Evolutionary conservation across 148 eudicot genomes (phyloP), one percentile per base, ranked within the genome.

Genomic region (Vaccinium corymbosum): DNA sequence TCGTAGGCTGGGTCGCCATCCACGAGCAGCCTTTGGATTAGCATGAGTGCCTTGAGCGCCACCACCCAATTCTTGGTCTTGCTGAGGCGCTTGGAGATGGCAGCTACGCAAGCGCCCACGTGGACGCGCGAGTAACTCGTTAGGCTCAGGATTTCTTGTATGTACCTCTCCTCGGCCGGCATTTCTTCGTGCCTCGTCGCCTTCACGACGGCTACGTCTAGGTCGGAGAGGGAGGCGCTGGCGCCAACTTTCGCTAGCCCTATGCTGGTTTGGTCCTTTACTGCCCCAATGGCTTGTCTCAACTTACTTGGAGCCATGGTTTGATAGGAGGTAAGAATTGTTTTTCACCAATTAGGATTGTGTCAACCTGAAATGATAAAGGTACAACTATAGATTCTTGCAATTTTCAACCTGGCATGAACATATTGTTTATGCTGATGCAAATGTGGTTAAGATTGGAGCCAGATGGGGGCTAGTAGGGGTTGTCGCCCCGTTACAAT

Each of bases 11-110:
- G 88, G 79, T 93, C 95, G 8, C 98, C 99, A 7, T 95, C 99
- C 1, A 72, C 17, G 27, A 97, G 87, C 13, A 97, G 87, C 49
- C 92, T 86, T 50, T 94, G 99, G 88, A 94, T 87, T 49, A 97
- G 83, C 91, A 95, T 93, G 12, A 95, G 86, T 12, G 92, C 76
- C 86, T 97, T 97, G 14, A 97, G 84, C 32, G 99, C 99, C 66
- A 97, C 99, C 48, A 92, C 91, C 99, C 99, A 97, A 51, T 93
- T 97, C 52, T 85, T 89, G 32, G 98, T 97, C 90, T 91, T 94
- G 94, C 80, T 88, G 35, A 97, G 95, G 22, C 99, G 95, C 75
- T 91, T 83, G 0, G 96, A 89, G 56, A 97, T 86, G 78, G 93
- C 90, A 53, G 74, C 76, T 12, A 95, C 90, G 84, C 99, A 95